Conservation (phyloP, 176 grass and related monocot species). For the Phragmites australis region DNA sequence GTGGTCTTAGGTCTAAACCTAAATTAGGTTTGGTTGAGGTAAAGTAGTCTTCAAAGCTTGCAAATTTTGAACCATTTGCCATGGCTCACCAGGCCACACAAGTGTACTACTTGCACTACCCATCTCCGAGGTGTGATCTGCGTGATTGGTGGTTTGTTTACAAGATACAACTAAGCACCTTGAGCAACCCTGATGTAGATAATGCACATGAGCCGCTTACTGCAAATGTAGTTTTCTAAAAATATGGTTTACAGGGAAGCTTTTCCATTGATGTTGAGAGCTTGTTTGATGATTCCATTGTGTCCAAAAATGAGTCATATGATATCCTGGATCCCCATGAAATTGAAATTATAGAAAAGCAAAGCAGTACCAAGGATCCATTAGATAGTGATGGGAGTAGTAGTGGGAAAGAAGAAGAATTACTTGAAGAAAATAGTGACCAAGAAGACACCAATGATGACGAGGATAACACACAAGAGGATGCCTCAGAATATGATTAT, state of each 20-base stretch:
- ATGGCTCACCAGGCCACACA: constrained; percentile 29
- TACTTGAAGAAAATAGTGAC: background rate
- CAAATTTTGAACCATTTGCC: constrained; percentile 24
- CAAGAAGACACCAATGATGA: background rate
- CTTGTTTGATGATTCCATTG: background rate
- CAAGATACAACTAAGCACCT: constrained; percentile 4
- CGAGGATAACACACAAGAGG: background rate
- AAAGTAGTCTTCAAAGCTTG: background rate
- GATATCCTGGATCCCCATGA: background rate
- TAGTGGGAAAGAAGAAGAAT: background rate
- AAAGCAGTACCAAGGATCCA: background rate
- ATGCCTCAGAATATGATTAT: background rate
- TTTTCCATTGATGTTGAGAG: background rate
- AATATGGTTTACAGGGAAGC: background rate
- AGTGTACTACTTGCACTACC: background rate
- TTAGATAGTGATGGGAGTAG: background rate
- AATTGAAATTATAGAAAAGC: constrained; percentile 1
- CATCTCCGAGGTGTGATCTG: background rate
- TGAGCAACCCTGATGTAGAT: background rate
- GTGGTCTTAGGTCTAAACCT: background rate
- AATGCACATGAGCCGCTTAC: background rate
- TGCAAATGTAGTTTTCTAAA: background rate
- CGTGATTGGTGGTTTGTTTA: constrained; percentile 3
- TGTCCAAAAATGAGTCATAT: background rate
- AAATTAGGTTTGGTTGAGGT: constrained; percentile 28